Conservation (phyloP, 805 yeast species). For the Candida nanaspora region DNA sequence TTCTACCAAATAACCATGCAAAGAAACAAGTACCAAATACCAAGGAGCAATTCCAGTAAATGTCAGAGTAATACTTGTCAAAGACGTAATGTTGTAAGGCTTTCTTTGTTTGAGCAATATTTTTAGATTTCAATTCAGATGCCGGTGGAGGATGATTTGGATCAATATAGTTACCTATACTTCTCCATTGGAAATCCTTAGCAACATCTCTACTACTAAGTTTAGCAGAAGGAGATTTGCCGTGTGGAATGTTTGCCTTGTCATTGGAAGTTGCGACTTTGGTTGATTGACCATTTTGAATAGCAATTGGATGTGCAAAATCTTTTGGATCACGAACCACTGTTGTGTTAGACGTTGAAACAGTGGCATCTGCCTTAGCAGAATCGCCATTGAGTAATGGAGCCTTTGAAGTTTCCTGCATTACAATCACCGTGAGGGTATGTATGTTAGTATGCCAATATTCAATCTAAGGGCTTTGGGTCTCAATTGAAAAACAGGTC, state of each 20-base stretch:
- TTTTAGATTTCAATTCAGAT: constrained; percentile 11
- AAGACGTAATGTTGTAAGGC: constrained; percentile 50
- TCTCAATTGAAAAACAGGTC: no score
- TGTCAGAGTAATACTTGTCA: constrained; percentile 66
- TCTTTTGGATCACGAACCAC: background rate
- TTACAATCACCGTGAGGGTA: background rate
- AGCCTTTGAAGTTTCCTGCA: background rate
- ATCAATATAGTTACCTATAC: constrained; percentile 26
- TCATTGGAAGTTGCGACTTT: background rate
- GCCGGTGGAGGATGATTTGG: constrained; percentile 14
- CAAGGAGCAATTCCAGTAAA: constrained; percentile 61
- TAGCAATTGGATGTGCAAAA: background rate
- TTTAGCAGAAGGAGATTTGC: no score
- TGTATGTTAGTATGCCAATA: no score
- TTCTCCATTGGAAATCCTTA: constrained; percentile 26
- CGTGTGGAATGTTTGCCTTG: background rate
- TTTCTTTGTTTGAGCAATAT: constrained; percentile 15
- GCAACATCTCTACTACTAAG: background rate
- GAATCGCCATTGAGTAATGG: background rate
- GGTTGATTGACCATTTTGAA: background rate
- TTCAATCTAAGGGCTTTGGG: no score
- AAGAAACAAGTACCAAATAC: constrained; percentile 66
- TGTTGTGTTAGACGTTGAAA: background rate
- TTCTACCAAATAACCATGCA: constrained; percentile 59
- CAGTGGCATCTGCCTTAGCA: background rate